Conservation (phyloP, 192 early-diverging fungal genomes). For the Backusella tarrabulga region DNA sequence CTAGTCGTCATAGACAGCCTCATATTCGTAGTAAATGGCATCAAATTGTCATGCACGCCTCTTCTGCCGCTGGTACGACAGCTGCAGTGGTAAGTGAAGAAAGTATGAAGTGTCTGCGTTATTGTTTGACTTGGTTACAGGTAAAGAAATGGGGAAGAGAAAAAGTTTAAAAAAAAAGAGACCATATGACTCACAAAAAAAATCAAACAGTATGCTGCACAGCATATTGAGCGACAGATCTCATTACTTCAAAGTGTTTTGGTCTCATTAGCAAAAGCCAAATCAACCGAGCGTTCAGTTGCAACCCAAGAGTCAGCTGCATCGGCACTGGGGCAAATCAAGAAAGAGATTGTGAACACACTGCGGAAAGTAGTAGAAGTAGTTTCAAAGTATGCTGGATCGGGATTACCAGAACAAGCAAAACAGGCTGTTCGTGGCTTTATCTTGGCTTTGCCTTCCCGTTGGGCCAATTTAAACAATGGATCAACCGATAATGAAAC, state of each 20-base stretch:
- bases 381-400: conserved; percentile 82
- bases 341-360: conserved; percentile 81
- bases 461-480: conserved; percentile 60
- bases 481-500: conserved; percentile 24
- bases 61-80: conserved; percentile 58
- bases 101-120: conserved; percentile 80
- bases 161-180: not conserved
- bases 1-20: conserved; percentile 23
- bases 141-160: conserved; percentile 22
- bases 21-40: conserved; percentile 48
- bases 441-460: conserved; percentile 77
- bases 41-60: conserved; percentile 58
- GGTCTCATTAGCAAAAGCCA: conserved; percentile 37
- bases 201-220: conserved; percentile 63
- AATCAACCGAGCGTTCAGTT: conserved; percentile 10
- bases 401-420: conserved; percentile 83
- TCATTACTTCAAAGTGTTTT: conserved; percentile 57
- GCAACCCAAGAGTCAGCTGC: conserved; percentile 29
- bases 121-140: conserved; percentile 86
- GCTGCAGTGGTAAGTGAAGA: conserved; percentile 85
- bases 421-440: conserved; percentile 78
- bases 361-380: conserved; percentile 85
- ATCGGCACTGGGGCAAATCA: conserved; percentile 54
- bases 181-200: not conserved
- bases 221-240: conserved; percentile 71